These are phyloP conservation scores for Pyrenophora graminea DNA, from an alignment of 2,329 filamentous ascomycete species.

Conservation along the genomic window DNA sequence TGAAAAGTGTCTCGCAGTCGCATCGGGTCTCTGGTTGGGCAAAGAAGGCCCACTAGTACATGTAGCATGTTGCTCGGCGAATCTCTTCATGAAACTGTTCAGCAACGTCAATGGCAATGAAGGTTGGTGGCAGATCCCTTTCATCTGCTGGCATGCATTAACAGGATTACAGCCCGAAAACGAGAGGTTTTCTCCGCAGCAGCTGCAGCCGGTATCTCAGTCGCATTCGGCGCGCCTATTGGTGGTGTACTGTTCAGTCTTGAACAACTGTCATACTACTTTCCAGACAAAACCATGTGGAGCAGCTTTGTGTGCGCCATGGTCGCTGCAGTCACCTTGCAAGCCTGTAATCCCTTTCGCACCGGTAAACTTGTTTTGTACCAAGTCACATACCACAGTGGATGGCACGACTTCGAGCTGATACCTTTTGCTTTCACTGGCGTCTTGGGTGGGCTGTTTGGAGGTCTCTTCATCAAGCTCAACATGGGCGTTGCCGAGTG, in stretches of 20 bases:
- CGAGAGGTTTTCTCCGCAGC: slow-evolving; percentile 91
- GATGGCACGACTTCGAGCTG: slow-evolving; percentile 94
- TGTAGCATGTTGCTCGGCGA: slow-evolving; percentile 94
- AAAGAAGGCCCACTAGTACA: slow-evolving; percentile 96
- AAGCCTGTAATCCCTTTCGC: slow-evolving; percentile 90
- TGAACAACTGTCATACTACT: slow-evolving; percentile 96
- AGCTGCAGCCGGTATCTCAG: slow-evolving; percentile 88
- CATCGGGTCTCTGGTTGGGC: slow-evolving; percentile 93
- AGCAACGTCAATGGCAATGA: slow-evolving; percentile 82
- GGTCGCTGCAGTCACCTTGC: slow-evolving; percentile 93
- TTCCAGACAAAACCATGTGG: slow-evolving; percentile 99
- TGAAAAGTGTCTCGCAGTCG: slow-evolving; percentile 80
- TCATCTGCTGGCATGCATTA: slow-evolving; percentile 12
- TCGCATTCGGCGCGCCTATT: slow-evolving; percentile 91
- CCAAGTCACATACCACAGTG: slow-evolving; percentile 88
- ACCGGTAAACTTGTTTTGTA: slow-evolving; percentile 95
- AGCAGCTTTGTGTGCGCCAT: slow-evolving; percentile 99
- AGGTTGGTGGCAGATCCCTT: slow-evolving; percentile 55
- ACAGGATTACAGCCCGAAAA: slow-evolving; percentile 70
- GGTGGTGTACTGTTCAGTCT: slow-evolving; percentile 93
- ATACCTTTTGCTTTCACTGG: slow-evolving; percentile 86
- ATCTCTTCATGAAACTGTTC: slow-evolving; percentile 90
- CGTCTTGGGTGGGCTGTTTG: slow-evolving; percentile 89
- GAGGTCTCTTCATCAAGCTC: slow-evolving; percentile 89
- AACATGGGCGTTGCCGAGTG: slow-evolving; percentile 87